Evolutionary conservation across 176 grass and related monocot genomes (phyloP).

Genomic region (Triticum timopheevii): DNA sequence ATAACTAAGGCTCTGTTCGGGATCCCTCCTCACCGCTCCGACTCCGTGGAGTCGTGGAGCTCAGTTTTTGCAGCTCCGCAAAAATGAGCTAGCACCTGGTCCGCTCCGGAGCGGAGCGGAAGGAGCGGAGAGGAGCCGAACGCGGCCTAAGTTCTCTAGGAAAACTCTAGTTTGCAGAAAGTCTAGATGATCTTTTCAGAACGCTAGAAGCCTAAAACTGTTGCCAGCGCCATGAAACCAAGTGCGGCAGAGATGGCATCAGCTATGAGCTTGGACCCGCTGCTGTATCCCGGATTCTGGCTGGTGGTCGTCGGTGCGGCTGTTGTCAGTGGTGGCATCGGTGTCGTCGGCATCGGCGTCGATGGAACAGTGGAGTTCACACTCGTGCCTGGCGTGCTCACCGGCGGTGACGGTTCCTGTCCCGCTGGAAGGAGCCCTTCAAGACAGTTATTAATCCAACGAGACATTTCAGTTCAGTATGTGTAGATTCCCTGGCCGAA

Average conservation of each 20-base stretch:
- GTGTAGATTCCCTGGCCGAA: neutral
- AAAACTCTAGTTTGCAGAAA: neutral
- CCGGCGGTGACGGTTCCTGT: slow-evolving; percentile 27
- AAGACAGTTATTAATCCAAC: neutral
- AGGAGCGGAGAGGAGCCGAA: no score
- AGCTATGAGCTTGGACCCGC: slow-evolving; percentile 34
- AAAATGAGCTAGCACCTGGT: no score
- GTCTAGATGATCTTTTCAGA: slow-evolving; percentile 30
- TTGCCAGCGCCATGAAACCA: slow-evolving; percentile 32
- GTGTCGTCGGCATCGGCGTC: slow-evolving; percentile 4
- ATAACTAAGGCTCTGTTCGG: no score
- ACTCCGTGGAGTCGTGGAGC: no score
- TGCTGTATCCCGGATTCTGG: slow-evolving; percentile 48
- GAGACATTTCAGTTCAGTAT: neutral
- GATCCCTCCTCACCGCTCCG: no score
- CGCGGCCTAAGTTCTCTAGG: slow-evolving; percentile 15
- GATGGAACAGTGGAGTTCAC: slow-evolving; percentile 28
- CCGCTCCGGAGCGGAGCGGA: no score
- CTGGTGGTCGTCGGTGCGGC: slow-evolving; percentile 42
- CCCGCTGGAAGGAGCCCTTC: slow-evolving; percentile 28
- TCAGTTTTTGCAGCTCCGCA: no score
- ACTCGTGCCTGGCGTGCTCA: slow-evolving; percentile 13
- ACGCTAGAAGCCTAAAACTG: slow-evolving; percentile 7
- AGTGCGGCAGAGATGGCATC: slow-evolving; percentile 13
- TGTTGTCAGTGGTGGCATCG: slow-evolving; percentile 1